Base-by-base conservation (phyloP, 1,139 yeast species). In the Kodamaea ohmeri region DNA sequence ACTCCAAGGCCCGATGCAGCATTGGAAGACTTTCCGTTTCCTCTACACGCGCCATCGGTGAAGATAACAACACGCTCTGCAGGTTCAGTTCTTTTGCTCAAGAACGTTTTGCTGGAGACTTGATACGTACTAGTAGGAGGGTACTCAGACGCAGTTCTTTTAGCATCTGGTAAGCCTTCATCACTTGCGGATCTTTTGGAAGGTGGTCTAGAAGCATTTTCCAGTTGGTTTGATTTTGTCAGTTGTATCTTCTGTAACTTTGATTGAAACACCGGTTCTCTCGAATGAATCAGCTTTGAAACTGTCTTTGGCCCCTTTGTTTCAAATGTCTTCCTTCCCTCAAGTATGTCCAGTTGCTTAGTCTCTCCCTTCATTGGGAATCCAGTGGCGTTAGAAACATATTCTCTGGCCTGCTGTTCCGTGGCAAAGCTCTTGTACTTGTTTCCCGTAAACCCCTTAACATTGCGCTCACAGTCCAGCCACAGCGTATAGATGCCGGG, bases 1-100 rank as follows among this genome's bases (percentile, higher is more conserved):
- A 83, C 86, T 13, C 95, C 96, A 51, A 73, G 78, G 0, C 96
- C 96, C 0, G 96, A 95, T 5, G 45, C 38, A 0, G 88, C 86
- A 1, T 70, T 64, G 7, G 56, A 53, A 0, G 41, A 37, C 18
- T 53, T 56, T 2, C 85, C 85, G 46, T 80, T 80, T 6, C 73
- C 70, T 27, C 75, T 56, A 1, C 80, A 68, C 1, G 92, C 83
- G 0, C 96, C 95, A 56, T 86, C 95, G 13, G 85, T 80, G 50
- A 74, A 86, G 2, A 84, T 60, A 53, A 21, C 34, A 19, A 13
- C 31, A 3, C 8, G 22, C n/a, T 8, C n/a, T 15, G 34, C 17
- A 11, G 18, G 36, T n/a, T 13, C 22, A 11, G 35, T 25, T 5
- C 22, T 20, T 22, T 22, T 15, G 17, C 37, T 37, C 17, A 8